These are phyloP conservation scores for Posidonia australis DNA, from an alignment of 106 monocot species.

Conservation along the genomic window DNA sequence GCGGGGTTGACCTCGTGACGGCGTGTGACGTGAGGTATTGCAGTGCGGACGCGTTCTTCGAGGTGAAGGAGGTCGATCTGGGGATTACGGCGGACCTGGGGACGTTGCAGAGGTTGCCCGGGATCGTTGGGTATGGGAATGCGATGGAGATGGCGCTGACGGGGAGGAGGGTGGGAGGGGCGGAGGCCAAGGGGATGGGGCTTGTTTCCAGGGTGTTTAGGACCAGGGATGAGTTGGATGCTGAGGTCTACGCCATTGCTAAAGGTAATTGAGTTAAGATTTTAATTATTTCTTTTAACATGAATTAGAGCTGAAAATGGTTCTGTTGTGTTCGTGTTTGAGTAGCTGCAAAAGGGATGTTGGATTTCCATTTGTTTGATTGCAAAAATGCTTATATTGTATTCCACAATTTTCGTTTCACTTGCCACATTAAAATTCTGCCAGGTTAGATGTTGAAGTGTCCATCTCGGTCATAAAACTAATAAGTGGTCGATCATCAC, in stretches of 20 bases:
- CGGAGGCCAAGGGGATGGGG: conserved; percentile 79
- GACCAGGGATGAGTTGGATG: conserved; percentile 30
- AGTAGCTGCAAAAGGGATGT: too few species aligned
- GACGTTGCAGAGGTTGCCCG: conserved; percentile 71
- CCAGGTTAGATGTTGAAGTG: too few species aligned
- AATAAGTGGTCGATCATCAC: too few species aligned
- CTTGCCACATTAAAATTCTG: too few species aligned
- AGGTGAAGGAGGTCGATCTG: conserved; percentile 85
- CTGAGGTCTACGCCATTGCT: conserved; percentile 39
- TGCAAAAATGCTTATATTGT: too few species aligned
- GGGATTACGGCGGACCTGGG: conserved; percentile 81
- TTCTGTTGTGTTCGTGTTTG: too few species aligned
- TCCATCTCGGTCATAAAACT: too few species aligned
- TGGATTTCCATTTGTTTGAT: too few species aligned
- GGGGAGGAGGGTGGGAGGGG: conserved; percentile 38
- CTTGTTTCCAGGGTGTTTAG: conserved; percentile 59
- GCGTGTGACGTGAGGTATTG: conserved; percentile 91
- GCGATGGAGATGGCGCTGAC: conserved; percentile 78
- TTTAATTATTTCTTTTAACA: neutral
- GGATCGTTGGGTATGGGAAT: conserved; percentile 77
- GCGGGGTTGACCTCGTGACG: conserved; percentile 55
- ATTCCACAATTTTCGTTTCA: too few species aligned
- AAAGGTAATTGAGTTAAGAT: conserved; percentile 27
- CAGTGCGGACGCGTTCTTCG: conserved; percentile 48
- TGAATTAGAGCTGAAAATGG: too few species aligned